A percentile compares a stretch with the other conserved stretches of the same genome.
Evolutionary conservation across 192 early-diverging fungal genomes (phyloP).

Genomic region (Pilaira anomala): DNA sequence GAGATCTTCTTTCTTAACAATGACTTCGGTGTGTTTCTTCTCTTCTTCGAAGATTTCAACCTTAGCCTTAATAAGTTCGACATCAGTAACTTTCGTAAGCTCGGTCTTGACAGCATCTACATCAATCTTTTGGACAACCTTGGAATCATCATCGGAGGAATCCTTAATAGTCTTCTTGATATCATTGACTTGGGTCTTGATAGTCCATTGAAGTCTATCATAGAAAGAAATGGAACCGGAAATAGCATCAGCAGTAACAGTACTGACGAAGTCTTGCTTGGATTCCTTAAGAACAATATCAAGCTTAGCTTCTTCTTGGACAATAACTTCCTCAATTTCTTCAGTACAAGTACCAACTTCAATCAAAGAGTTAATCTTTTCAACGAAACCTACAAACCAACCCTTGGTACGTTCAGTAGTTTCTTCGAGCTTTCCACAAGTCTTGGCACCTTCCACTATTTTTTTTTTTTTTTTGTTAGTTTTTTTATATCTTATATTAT

Average conservation of each 20-base stretch:
- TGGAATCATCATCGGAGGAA: too few relatives aligned
- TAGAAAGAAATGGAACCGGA: not conserved
- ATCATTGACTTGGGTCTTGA: not conserved
- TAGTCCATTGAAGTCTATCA: not conserved
- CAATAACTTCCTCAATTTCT: conserved; percentile 5
- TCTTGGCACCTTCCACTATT: not conserved
- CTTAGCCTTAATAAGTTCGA: not conserved
- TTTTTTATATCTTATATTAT: not conserved
- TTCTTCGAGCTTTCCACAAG: not conserved
- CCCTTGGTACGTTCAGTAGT: not conserved
- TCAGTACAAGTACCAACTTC: conserved; percentile 11
- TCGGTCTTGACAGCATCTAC: not conserved
- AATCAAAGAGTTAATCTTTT: not conserved
- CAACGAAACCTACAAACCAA: not conserved
- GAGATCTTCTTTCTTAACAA: not conserved
- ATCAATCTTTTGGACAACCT: not conserved
- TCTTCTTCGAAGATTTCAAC: not conserved
- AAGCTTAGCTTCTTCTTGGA: not conserved
- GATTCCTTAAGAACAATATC: conserved; percentile 1
- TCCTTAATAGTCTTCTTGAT: conserved; percentile 1
- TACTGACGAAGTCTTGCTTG: not conserved
- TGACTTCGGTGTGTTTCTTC: not conserved
- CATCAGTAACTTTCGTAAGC: not conserved
- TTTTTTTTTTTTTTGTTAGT: not conserved
- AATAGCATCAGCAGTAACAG: not conserved